These are phyloP conservation scores for Vachellia collinsii DNA, from an alignment of 306 rosid genomes.

Conservation along the genomic window DNA sequence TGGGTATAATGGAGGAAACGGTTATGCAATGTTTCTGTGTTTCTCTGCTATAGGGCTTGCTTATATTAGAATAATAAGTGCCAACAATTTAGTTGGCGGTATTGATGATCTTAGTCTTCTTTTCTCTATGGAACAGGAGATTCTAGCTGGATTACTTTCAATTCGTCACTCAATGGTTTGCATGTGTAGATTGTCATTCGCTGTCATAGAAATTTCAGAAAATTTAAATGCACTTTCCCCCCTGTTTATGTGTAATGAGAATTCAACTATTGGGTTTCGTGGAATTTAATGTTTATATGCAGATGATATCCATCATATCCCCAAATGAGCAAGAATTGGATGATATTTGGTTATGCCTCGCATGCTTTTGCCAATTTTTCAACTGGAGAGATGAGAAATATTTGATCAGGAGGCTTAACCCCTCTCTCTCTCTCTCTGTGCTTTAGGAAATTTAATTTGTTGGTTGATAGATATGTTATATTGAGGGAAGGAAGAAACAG, in stretches of 20 bases:
- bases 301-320: slow-evolving; percentile 9
- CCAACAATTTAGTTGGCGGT: background rate
- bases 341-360: slow-evolving; percentile 10
- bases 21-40: slow-evolving; percentile 7
- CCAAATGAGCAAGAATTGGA: slow-evolving; percentile 9
- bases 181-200: background rate
- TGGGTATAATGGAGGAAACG: background rate
- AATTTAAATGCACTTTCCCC: background rate
- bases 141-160: slow-evolving; percentile 6
- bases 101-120: slow-evolving; percentile 25
- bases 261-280: slow-evolving; percentile 13
- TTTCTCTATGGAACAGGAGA: slow-evolving; percentile 1
- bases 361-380: slow-evolving; percentile 18
- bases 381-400: slow-evolving; percentile 17
- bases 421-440: background rate
- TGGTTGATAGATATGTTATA: slow-evolving; percentile 16
- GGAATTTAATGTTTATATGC: slow-evolving; percentile 8
- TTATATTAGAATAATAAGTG: slow-evolving; percentile 4
- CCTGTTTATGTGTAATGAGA: slow-evolving; percentile 6
- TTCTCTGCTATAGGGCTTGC: slow-evolving; percentile 11
- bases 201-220: slow-evolving; percentile 8
- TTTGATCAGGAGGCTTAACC: slow-evolving; percentile 2
- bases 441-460: slow-evolving; percentile 25
- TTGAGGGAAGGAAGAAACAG: background rate
- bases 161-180: background rate